A percentile compares a stretch with the other conserved stretches of the same genome.
Evolutionary conservation across 2,329 filamentous ascomycete species (phyloP).

Genomic region (Arthrobotrys iridis): DNA sequence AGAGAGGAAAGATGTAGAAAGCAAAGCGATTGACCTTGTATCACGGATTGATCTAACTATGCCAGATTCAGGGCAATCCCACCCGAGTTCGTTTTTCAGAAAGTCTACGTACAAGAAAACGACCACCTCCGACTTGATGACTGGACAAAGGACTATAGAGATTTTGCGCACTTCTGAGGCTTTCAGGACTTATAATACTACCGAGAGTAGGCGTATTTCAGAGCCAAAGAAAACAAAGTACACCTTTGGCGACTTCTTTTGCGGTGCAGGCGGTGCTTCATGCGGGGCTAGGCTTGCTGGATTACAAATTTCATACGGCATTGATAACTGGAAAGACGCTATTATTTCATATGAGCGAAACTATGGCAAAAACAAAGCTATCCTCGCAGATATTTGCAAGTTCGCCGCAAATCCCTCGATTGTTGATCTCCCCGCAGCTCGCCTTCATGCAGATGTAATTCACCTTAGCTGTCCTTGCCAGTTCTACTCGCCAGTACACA

Average conservation of each 20-base stretch:
- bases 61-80: background rate
- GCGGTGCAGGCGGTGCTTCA: conserved; percentile 77
- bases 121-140: background rate
- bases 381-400: conserved; percentile 64
- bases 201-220: background rate
- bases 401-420: conserved; percentile 67
- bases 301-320: conserved; percentile 69
- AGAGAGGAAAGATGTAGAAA: background rate
- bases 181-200: background rate
- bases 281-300: conserved; percentile 71
- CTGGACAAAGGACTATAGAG: background rate
- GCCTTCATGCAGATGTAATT: conserved; percentile 71
- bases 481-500: conserved; percentile 77
- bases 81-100: background rate
- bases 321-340: conserved; percentile 72
- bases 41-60: background rate
- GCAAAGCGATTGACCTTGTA: conserved; percentile 1
- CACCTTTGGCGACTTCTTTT: conserved; percentile 77
- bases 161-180: background rate
- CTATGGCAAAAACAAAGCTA: conserved; percentile 62
- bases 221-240: conserved; percentile 63
- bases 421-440: conserved; percentile 55
- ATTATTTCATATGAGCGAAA: conserved; percentile 70
- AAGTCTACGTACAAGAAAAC: background rate
- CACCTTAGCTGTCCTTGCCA: conserved; percentile 84